Evolutionary conservation across 257 asterid species (phyloP).

Genomic region (Ilex asprella): DNA sequence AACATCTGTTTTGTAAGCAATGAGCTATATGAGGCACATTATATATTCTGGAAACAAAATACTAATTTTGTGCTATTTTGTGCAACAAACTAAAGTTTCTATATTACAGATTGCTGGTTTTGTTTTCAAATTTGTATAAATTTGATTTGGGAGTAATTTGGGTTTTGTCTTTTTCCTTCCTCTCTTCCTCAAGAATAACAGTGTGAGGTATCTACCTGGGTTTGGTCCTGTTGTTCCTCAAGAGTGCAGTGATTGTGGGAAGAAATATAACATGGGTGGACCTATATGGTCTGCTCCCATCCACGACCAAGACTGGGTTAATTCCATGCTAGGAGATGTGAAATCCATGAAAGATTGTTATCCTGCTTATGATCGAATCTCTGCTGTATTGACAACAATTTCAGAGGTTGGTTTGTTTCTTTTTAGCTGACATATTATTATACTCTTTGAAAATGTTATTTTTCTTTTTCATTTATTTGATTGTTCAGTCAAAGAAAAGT

Average conservation of each 20-base stretch:
- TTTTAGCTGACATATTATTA: slow-evolving; percentile 6
- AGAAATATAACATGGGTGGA: slow-evolving; percentile 95
- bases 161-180: neutral
- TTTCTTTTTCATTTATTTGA: no score
- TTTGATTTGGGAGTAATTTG: neutral
- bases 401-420: slow-evolving; percentile 58
- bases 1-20: no score
- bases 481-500: no score
- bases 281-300: slow-evolving; percentile 99
- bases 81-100: no score
- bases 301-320: slow-evolving; percentile 92
- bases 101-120: neutral
- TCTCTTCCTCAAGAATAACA: slow-evolving; percentile 43
- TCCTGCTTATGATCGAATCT: slow-evolving; percentile 81
- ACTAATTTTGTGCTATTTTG: no score
- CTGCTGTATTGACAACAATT: slow-evolving; percentile 81
- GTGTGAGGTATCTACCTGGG: slow-evolving; percentile 85
- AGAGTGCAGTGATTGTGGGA: slow-evolving; percentile 92
- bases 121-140: neutral
- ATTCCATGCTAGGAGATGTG: slow-evolving; percentile 64
- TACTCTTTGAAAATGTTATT: neutral
- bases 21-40: no score
- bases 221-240: slow-evolving; percentile 84
- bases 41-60: no score
- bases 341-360: slow-evolving; percentile 56